Base-by-base conservation (phyloP, 768 basidiomycete species). In the Rhizopogon vesiculosus region DNA sequence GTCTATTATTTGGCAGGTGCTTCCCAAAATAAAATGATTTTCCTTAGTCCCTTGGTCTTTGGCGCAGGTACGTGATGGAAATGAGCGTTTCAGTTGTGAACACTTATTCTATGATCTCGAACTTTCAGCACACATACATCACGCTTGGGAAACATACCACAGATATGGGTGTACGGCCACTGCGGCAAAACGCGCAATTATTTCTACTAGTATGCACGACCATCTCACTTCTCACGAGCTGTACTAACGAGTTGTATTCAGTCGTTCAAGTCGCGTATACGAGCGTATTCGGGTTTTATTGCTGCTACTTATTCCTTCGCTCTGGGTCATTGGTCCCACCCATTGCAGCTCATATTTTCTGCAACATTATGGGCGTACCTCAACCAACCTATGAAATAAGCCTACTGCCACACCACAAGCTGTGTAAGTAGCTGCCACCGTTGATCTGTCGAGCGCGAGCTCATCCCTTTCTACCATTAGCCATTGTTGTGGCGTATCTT, bases 341-440 rank as follows among this genome's bases (percentile, higher is more conserved):
- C 2, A 78, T 94, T 53, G 70, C 80, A 8, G 84, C 93, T 0
- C 97, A 99, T 66, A 72, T 89, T 1, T 96, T 93, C 66, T 98
- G 97, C 76, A 99, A 99, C 66, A 68, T 89, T 49, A 95, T 98
- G 91, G 95, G 95, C 1, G 63, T 98, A 29, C 97, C 96, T 2
- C 78, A 85, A 51, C 78, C 87, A 25, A 64, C 59, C 0, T 69
- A 74, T 31, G 91, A 93, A 56, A 63, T 90, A 38, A 61, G 63
- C 41, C 68, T 71, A 53, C 84, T 80, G 61, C 85, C 85, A 0
- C 64, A 71, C 22, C 73, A 75, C 56, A 83, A 78, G 67, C 71
- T 63, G 61, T 62, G 88, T 88, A 54, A 61, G 84, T 72, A 49
- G 2, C 64, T 60, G 9, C 48, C 5, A 12, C 25, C 22, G 15